These are phyloP conservation scores for Pezicula rhizophila DNA, from an alignment of 2,329 filamentous ascomycete species.

Conservation along the genomic window DNA sequence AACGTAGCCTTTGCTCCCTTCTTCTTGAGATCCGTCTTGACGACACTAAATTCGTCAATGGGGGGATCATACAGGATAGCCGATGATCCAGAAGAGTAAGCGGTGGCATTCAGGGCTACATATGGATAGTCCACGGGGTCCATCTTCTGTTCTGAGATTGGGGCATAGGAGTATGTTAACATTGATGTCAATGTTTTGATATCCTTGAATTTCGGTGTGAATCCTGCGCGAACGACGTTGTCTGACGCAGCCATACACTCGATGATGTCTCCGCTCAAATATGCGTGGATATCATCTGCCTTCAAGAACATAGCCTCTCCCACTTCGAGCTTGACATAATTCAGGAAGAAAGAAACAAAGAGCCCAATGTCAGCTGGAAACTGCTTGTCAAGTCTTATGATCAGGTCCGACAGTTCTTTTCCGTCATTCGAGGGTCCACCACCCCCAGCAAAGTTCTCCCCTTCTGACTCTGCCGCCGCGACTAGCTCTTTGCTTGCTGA, in stretches of 20 bases:
- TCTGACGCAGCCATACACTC: constrained; percentile 99
- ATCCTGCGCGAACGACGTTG: constrained; percentile 94
- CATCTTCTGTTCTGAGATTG: constrained; percentile 95
- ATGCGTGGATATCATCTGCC: constrained; percentile 96
- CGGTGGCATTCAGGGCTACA: constrained; percentile 71
- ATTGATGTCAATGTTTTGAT: constrained; percentile 81
- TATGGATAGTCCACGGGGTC: constrained; percentile 78
- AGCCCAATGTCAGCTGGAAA: constrained; percentile 89
- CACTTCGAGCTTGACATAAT: constrained; percentile 80
- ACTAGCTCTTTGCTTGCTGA: constrained; percentile 64
- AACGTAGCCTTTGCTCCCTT: constrained; percentile 79
- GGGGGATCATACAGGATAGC: constrained; percentile 84
- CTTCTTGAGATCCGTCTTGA: constrained; percentile 69
- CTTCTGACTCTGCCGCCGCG: constrained; percentile 60
- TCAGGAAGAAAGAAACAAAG: constrained; percentile 95
- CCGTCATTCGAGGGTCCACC: constrained; percentile 64
- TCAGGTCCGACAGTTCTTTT: constrained; percentile 68
- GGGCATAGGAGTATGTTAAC: constrained; percentile 92
- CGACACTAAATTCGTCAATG: constrained; percentile 91
- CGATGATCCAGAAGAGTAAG: constrained; percentile 71
- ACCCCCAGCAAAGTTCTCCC: constrained; percentile 66
- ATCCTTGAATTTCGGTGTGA: constrained; percentile 98
- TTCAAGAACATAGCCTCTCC: constrained; percentile 95
- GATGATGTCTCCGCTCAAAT: constrained; percentile 88
- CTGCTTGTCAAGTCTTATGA: constrained; percentile 70